Evolutionary conservation across 2,329 filamentous ascomycete species (phyloP).

Genomic region (Neophaeococcomyces mojaviensis): DNA sequence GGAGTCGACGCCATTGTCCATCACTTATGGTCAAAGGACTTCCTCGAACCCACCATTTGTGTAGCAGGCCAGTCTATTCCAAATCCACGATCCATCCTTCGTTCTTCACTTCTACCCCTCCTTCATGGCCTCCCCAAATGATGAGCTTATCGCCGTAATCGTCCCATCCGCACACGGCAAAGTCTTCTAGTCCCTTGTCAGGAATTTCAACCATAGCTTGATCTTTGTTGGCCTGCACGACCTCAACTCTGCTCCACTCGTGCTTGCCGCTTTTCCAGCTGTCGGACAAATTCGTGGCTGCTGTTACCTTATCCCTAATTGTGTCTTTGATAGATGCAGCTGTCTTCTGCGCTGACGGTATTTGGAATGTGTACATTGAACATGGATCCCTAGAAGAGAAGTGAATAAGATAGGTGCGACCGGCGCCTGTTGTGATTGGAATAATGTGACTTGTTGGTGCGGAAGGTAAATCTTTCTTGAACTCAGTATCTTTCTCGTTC

Average conservation of each 20-base stretch:
- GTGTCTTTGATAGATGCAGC: slow-evolving; percentile 12
- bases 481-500: slow-evolving; percentile 1
- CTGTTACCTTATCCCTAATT: slow-evolving; percentile 8
- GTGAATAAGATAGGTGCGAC: slow-evolving; percentile 12
- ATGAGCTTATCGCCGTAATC: slow-evolving; percentile 14
- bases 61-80: background rate
- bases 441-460: slow-evolving; percentile 9
- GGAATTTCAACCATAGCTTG: slow-evolving; percentile 4
- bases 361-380: slow-evolving; percentile 13
- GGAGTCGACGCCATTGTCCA: too few relatives aligned
- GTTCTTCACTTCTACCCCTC: slow-evolving; percentile 1
- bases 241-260: slow-evolving; percentile 14
- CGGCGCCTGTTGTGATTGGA: slow-evolving; percentile 15
- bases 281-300: background rate
- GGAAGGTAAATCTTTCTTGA: background rate
- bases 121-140: slow-evolving; percentile 13
- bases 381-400: background rate
- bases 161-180: slow-evolving; percentile 9
- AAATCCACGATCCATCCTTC: slow-evolving; percentile 12
- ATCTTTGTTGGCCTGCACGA: slow-evolving; percentile 6
- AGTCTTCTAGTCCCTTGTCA: slow-evolving; percentile 7
- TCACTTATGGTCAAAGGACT: too few relatives aligned
- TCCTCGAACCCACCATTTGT: too few relatives aligned
- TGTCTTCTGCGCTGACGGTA: slow-evolving; percentile 6
- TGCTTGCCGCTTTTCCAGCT: slow-evolving; percentile 12